Base-by-base conservation (phyloP, 2,329 filamentous ascomycete species). In the Sporothrix luriei region DNA sequence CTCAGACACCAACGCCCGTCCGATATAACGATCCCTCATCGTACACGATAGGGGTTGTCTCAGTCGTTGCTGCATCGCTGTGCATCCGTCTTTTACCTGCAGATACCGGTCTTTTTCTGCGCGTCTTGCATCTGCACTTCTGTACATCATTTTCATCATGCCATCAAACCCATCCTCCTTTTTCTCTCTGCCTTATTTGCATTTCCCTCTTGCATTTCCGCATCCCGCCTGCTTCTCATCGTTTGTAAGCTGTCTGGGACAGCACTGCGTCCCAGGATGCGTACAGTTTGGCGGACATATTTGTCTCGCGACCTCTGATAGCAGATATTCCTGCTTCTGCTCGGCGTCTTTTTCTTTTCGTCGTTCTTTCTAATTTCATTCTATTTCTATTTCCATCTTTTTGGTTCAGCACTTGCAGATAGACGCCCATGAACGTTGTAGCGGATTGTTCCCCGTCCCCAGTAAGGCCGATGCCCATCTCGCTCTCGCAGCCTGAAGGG, bases 21-120 rank as follows among this genome's bases (percentile, higher is more conserved):
- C 16, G 10, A 9, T 33, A 26, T 19, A n/a, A 11, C 26, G 29
- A 40, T 21, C 54, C 21, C 14, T 57, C 54, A 46, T 62, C 38
- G 38, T 26, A 46, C 38, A 46, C 57, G 9, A 62, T 62, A 46
- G 57, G 21, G 57, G 29, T 19, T 62, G 57, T 62, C 38, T 46
- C 33, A 38, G 11, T 24, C 24, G 11, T 9, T 46, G 57, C 21
- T 62, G 55, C 21, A 46, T n/a, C 11, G 38, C 38, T 62, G 38
- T 29, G 24, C 62, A 52, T 52, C 46, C 26, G 29, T 52, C 62
- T 66, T 52, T 40, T 52, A 66, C 62, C 16, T 66, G 48, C 62
- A 52, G 46, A 52, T 51, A 29, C 4, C 26, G 10, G 48, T 19
- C 43, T 49, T 64, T 52, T 26, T 38, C 19, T 52, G 2, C 11